phyloP scores from a whole-genome alignment of 495 filamentous ascomycete species.

The Talaromyces wortmannii region DNA sequence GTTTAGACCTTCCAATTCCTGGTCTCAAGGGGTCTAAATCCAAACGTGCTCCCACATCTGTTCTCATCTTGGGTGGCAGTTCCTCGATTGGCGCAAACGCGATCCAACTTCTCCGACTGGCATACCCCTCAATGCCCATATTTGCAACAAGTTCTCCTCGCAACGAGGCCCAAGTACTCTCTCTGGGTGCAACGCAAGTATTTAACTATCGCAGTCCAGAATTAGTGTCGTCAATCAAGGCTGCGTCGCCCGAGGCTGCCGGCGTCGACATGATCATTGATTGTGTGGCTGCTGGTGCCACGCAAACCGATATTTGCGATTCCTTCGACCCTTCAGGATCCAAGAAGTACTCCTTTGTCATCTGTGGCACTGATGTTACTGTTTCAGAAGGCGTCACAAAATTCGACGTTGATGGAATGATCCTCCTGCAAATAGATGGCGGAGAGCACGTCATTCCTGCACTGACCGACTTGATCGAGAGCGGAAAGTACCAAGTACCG shows the following conservation, averaged over 20 bases:
- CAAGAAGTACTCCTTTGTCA: slow-evolving; percentile 23
- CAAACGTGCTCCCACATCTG: slow-evolving; percentile 14
- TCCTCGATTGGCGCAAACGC: slow-evolving; percentile 30
- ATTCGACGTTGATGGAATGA: not conserved
- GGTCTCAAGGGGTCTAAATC: slow-evolving; percentile 11
- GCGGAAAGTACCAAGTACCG: slow-evolving; percentile 3
- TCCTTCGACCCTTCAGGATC: slow-evolving; percentile 17
- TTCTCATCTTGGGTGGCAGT: slow-evolving; percentile 36
- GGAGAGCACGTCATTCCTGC: slow-evolving; percentile 1
- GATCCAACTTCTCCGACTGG: slow-evolving; percentile 35
- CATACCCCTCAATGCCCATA: slow-evolving; percentile 19
- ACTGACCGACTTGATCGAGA: not conserved
- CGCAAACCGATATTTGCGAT: slow-evolving; percentile 12
- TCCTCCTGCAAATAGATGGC: not conserved
- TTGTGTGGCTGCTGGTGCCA: slow-evolving; percentile 17
- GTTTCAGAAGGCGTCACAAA: slow-evolving; percentile 5
- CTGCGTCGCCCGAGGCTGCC: slow-evolving; percentile 14
- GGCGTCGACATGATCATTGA: slow-evolving; percentile 39
- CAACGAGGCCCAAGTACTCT: slow-evolving; percentile 18
- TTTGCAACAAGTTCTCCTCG: slow-evolving; percentile 28
- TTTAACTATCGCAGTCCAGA: slow-evolving; percentile 20
- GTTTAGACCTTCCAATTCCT: slow-evolving; percentile 22
- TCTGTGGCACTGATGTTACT: slow-evolving; percentile 13
- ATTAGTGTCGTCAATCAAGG: slow-evolving; percentile 16
- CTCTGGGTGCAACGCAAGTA: slow-evolving; percentile 22